Base-by-base conservation (phyloP, 306 rosid species). In the Sicyos edulis region DNA sequence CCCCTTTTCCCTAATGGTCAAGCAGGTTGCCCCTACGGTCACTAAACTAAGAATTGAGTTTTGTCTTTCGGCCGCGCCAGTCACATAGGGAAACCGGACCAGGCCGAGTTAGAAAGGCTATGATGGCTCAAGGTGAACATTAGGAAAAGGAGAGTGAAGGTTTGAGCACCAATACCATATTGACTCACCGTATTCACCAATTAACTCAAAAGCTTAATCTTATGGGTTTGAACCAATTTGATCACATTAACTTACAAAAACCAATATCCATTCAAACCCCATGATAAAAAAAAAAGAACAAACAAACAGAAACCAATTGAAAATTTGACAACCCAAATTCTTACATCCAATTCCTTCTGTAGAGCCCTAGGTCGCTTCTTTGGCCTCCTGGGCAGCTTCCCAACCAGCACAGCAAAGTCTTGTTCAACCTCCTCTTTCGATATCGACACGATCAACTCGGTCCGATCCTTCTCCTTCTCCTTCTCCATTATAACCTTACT, bases 331-430 rank as follows among this genome's bases (percentile, higher is more conserved):
- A n/a, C 52, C 59, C 59, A 24, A 3, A 24, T 65, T 40, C 87
- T 82, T 61, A 86, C 91, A 78, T 80, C 83, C 81, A 86, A 57
- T 59, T 84, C 79, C 76, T 77, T 79, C 77, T 87, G 92, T 53
- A 87, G 83, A 66, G 75, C 71, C 63, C 81, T 80, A 47, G 86
- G 76, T 78, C 89, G 85, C 86, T 85, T 79, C 72, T 74, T 85
- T 14, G 92, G 86, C 73, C 84, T 81, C 75, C 85, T 81, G 4
- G 87, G 87, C 6, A 87, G 85, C 61, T 61, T 77, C 10, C 87
- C 85, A 40, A 72, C 56, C 82, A 81, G 47, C 8, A 77, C 81
- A 74, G 75, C 77, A 49, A 82, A 87, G 60, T 87, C 89, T 54
- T 81, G 76, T 78, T 87, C 87, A 15, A 84, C 78, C 78, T 87